These are phyloP conservation scores for Hypholoma fasciculare DNA, from an alignment of 768 basidiomycete genomes.

Conservation along the genomic window DNA sequence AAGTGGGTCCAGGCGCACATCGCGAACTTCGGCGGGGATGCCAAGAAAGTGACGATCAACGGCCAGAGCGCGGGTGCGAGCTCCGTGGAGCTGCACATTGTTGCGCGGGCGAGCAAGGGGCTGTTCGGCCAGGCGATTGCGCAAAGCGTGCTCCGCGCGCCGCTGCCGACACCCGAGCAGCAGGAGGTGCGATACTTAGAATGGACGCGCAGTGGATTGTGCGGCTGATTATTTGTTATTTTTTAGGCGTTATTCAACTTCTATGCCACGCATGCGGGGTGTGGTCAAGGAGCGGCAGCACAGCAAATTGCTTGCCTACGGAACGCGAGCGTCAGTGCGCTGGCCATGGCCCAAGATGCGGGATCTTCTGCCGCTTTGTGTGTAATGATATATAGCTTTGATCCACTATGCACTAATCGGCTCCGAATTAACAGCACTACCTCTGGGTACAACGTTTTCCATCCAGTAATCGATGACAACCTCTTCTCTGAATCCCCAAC, in stretches of 20 bases:
- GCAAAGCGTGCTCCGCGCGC: conserved; percentile 58
- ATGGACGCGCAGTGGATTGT: too few species aligned
- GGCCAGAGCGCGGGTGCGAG: conserved; percentile 56
- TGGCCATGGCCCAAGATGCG: conserved; percentile 57
- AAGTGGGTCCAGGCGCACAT: conserved; percentile 68
- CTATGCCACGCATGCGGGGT: conserved; percentile 50
- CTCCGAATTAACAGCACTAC: conserved; percentile 26
- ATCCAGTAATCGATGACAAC: conserved; percentile 55
- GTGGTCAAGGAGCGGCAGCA: conserved; percentile 34
- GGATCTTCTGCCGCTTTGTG: conserved; percentile 41
- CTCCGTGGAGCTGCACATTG: conserved; percentile 57
- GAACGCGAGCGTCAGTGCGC: conserved; percentile 47
- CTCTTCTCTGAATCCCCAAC: conserved; percentile 52
- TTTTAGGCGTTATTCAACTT: conserved; percentile 52
- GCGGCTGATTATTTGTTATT: too few species aligned
- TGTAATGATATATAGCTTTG: conserved; percentile 14
- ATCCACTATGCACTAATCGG: not conserved
- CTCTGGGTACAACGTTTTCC: conserved; percentile 46
- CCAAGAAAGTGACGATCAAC: conserved; percentile 54
- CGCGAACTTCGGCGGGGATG: conserved; percentile 63
- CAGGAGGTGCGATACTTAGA: conserved; percentile 38
- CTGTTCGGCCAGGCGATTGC: conserved; percentile 59
- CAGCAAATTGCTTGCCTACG: conserved; percentile 48
- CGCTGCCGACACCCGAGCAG: conserved; percentile 51
- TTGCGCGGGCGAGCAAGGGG: conserved; percentile 38